Evolutionary conservation across 768 basidiomycete species (phyloP), one percentile per base, ranked within the genome.

Genomic region (Leccinum longicurvipes): DNA sequence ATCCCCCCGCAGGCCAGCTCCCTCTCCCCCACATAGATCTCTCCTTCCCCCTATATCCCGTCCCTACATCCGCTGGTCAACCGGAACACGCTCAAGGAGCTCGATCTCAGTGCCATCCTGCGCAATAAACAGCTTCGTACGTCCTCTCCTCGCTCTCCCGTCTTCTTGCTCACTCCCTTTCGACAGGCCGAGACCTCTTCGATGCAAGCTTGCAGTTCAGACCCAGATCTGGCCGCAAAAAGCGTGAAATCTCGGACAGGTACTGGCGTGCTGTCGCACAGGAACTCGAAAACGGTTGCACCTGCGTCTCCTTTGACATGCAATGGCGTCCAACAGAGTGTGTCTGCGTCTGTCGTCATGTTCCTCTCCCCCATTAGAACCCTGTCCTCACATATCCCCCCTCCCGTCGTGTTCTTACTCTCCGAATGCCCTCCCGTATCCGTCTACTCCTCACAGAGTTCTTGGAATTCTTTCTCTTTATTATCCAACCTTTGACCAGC

Each of bases 41-140:
- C 11, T 36, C 68, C 15, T n/a, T 74, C 76, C 2, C 76, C 81
- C 3, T 81, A 84, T 60, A 82, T 91, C 57, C 91, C 90, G 9
- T 76, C 88, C 31, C 73, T 81, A 42, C 76, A 79, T 28, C 92
- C 94, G 1, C 80, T 87, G 44, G 89, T 95, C 68, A 93, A 91
- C 65, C 80, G 89, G 39, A 82, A 85, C 42, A 92, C 91, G 2
- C 78, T 97, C 62, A 85, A 84, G 65, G 91, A 93, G 67, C 77
- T 97, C 49, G 93, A 97, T 68, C 76, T 96, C 21, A 82, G 87
- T 55, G 83, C 87, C 51, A 93, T 96, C 63, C 78, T 96, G 55
- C 83, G 89, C 47, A 93, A 93, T 70, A 90, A 91, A 24, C 92
- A 94, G 68, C 86, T 96, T 56, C 89, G 93, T 91, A 74, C 76